Base-by-base conservation (phyloP, 495 filamentous ascomycete species). In the Margaritispora aquatica region DNA sequence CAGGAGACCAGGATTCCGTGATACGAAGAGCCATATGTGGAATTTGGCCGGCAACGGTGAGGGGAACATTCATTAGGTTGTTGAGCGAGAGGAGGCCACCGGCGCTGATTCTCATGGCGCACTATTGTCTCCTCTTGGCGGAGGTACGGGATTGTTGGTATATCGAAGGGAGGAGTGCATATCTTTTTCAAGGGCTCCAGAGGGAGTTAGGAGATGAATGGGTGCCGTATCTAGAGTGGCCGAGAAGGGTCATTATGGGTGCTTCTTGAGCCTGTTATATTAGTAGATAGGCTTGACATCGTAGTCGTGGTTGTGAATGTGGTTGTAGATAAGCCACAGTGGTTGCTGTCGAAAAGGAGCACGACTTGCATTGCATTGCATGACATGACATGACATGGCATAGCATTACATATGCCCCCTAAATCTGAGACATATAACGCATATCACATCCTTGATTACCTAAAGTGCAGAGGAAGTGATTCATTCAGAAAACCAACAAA, bases 81-180 rank as follows among this genome's bases (percentile, higher is more conserved):
- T 31, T 61, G 17, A 55, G 46, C 47, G 59, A 61, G 23, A 24
- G 47, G 20, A 23, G 31, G 26, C 59, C 59, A 3, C 52, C 59
- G 3, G 59, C 59, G 1, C 27, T 61, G 19, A 41, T 55, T 7
- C 49, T 56, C 41, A 55, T 51, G 44, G 59, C 44, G 1, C 59
- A 61, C 27, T 61, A 61, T 34, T 61, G 59, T 22, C 26, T 60
- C 0, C 13, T 60, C 1, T 29, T 60, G 7, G 46, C 47, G 36
- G n/a, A 34, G 8, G 47, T 51, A 19, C 21, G 50, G 19, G 17
- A 44, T 22, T 48, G 49, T 24, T 60, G 58, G 58, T 60, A 60
- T 44, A 31, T 60, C 23, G 50, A 54, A 26, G 26, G 55, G 19
- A 50, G 58, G 5, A 31, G 51, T 1, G 23, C 31, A 19, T 20